phyloP scores from a whole-genome alignment of 805 yeast species.

The Maudiozyma saulgeensis region DNA sequence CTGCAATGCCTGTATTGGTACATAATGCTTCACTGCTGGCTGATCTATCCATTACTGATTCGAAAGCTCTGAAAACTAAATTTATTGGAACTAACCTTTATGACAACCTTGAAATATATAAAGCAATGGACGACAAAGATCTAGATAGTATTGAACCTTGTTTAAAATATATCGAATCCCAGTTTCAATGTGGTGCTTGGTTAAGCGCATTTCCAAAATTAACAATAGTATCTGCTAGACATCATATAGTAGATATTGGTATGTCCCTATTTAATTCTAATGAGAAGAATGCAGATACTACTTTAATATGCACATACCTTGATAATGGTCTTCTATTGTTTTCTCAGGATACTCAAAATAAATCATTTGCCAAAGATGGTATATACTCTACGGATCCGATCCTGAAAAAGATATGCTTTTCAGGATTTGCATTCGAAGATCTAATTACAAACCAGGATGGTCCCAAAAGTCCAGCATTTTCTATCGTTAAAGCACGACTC shows the following conservation, averaged over 20 bases:
- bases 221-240: slow-evolving; percentile 23
- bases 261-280: slow-evolving; percentile 17
- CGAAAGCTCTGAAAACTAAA: slow-evolving; percentile 6
- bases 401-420: slow-evolving; percentile 14
- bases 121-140: slow-evolving; percentile 13
- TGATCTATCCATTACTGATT: neutral
- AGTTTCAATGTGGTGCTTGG: neutral
- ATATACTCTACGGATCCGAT: slow-evolving; percentile 6
- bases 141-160: slow-evolving; percentile 19
- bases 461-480: slow-evolving; percentile 10
- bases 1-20: slow-evolving; percentile 8
- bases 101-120: slow-evolving; percentile 12
- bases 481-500: slow-evolving; percentile 19
- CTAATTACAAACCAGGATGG: slow-evolving; percentile 9
- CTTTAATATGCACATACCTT: slow-evolving; percentile 8
- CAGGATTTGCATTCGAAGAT: slow-evolving; percentile 27
- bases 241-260: slow-evolving; percentile 21
- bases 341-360: slow-evolving; percentile 9
- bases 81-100: slow-evolving; percentile 20
- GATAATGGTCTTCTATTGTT: slow-evolving; percentile 15
- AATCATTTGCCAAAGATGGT: slow-evolving; percentile 3
- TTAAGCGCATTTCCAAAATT: neutral
- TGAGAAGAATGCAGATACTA: slow-evolving; percentile 4
- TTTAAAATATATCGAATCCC: slow-evolving; percentile 12
- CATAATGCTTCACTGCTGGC: slow-evolving; percentile 5